Percentiles rank a stretch among this genome's conserved stretches.
These are phyloP conservation scores for Trichosporon inkin DNA, from an alignment of 1,284 basidiomycete species.

Conservation along the genomic window DNA sequence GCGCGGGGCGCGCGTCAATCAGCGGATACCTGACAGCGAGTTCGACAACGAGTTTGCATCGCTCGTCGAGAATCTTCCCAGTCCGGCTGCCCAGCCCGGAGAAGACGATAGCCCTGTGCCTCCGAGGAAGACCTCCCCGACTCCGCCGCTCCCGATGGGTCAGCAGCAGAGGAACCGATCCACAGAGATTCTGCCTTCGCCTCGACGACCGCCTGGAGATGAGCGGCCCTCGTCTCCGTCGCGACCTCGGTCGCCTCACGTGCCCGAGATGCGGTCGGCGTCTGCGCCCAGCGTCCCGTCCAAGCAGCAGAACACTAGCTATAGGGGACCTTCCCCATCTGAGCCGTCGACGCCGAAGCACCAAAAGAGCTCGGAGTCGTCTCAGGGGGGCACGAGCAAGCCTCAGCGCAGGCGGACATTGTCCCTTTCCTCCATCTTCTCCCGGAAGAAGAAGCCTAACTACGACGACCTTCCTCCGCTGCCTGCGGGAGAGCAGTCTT, in stretches of 20 bases:
- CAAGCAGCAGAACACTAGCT: not conserved
- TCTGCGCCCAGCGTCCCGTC: not conserved
- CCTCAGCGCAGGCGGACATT: constrained; percentile 13
- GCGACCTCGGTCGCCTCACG: not conserved
- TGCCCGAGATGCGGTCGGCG: not conserved
- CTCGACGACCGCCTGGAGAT: not conserved
- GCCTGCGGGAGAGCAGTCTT: not conserved
- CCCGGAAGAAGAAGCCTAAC: constrained; percentile 14
- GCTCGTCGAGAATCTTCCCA: constrained; percentile 1
- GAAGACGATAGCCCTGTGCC: not conserved
- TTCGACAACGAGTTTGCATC: constrained; percentile 7
- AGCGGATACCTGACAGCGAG: not conserved
- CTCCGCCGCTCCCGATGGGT: not conserved
- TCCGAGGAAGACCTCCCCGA: not conserved
- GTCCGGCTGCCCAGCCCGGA: not conserved
- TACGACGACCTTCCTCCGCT: constrained; percentile 11
- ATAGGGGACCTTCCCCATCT: not conserved
- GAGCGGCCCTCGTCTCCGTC: not conserved
- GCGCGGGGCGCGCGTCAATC: not conserved
- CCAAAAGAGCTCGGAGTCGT: not conserved
- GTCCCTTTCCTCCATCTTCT: constrained; percentile 18
- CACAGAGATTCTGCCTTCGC: not conserved
- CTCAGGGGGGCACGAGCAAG: not conserved
- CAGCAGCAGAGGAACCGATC: not conserved
- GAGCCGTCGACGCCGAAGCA: constrained; percentile 11